A percentile compares a stretch with the other conserved stretches of the same genome.
These are phyloP conservation scores for Barbarea vulgaris DNA, from an alignment of 345 rosid genomes.

Conservation along the genomic window DNA sequence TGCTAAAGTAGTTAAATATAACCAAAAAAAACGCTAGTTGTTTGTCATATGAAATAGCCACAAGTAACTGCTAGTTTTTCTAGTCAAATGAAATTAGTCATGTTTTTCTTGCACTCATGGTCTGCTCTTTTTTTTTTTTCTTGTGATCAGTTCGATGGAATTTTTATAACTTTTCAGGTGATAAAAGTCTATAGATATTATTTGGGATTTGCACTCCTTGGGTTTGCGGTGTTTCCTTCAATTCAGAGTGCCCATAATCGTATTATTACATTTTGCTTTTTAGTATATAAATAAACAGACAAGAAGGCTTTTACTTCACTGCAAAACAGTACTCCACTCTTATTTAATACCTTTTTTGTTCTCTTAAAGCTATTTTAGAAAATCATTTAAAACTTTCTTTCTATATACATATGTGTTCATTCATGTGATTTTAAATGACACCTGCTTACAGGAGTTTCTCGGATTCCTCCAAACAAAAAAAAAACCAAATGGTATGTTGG, in stretches of 20 bases:
- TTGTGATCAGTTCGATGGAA: background rate
- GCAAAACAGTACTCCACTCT: constrained; percentile 29
- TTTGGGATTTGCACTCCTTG: constrained; percentile 6
- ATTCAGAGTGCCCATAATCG: constrained; percentile 22
- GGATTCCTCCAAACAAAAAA: background rate
- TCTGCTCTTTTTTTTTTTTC: background rate
- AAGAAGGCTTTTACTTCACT: constrained; percentile 30
- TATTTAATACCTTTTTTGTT: background rate
- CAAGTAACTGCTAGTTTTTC: background rate
- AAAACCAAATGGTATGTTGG: background rate
- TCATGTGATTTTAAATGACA: constrained; percentile 7
- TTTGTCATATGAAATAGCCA: background rate
- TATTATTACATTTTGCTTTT: constrained; percentile 17
- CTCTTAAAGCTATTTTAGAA: background rate
- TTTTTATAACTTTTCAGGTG: background rate
- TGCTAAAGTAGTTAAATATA: background rate
- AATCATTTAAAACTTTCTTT: background rate
- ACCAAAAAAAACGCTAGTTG: background rate
- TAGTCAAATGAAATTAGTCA: background rate
- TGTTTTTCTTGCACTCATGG: background rate
- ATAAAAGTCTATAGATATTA: background rate
- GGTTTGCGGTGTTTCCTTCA: constrained; percentile 5
- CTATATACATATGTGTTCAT: background rate
- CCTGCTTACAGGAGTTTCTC: background rate
- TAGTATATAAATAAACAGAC: constrained; percentile 29